phyloP scores from a whole-genome alignment of 2,329 filamentous ascomycete genomes.

The Chalaropsis ovoidea region DNA sequence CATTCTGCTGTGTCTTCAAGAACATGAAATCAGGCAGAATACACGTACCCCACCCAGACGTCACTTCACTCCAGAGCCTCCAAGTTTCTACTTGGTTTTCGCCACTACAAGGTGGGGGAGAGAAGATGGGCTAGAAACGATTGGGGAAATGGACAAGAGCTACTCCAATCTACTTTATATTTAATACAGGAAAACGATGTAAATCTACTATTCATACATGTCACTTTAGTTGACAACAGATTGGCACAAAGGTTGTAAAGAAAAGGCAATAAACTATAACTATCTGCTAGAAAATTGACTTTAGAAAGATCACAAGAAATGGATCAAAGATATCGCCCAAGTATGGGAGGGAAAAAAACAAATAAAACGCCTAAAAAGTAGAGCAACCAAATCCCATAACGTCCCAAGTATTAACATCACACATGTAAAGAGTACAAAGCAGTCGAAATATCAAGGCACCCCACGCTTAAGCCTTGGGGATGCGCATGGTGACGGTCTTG shows the following conservation, averaged over 20 bases:
- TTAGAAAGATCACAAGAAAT: neutral
- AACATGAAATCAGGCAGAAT: neutral
- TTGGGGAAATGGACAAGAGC: slow-evolving; percentile 3
- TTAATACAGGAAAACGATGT: too few species aligned
- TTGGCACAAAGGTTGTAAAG: neutral
- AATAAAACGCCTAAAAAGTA: slow-evolving; percentile 10
- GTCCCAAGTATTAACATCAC: slow-evolving; percentile 13
- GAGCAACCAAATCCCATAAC: slow-evolving; percentile 9
- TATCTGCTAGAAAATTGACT: slow-evolving; percentile 10
- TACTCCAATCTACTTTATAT: slow-evolving; percentile 6
- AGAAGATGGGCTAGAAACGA: neutral
- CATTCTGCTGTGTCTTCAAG: neutral
- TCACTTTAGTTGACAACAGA: neutral
- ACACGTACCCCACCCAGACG: too few species aligned
- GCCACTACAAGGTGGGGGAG: neutral
- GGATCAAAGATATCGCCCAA: neutral
- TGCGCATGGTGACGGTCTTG: slow-evolving; percentile 27
- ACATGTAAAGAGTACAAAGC: slow-evolving; percentile 13
- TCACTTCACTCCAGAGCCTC: too few species aligned
- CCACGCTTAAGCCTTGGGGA: slow-evolving; percentile 12
- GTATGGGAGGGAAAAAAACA: slow-evolving; percentile 9
- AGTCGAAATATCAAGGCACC: neutral
- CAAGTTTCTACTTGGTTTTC: too few species aligned
- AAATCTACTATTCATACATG: too few species aligned
- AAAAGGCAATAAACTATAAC: neutral